Evolutionary conservation across 371 early-diverging fungal genomes (phyloP).

Genomic region (Saksenaea oblongispora): DNA sequence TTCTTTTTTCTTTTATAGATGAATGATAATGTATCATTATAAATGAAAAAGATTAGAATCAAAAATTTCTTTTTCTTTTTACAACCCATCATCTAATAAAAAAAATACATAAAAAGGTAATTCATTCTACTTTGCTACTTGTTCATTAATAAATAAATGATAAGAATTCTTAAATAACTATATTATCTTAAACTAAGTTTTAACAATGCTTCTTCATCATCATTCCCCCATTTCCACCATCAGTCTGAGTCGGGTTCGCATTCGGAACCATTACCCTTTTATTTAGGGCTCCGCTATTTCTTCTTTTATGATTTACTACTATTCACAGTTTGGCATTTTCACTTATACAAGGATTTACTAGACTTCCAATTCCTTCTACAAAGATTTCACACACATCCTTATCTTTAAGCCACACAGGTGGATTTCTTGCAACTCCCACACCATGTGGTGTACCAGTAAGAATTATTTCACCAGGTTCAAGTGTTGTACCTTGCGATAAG

Average conservation of each 20-base stretch:
- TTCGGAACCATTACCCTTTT: background rate
- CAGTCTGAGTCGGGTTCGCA: background rate
- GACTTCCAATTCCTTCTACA: conserved; percentile 57
- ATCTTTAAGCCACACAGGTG: conserved; percentile 55
- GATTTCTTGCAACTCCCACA: conserved; percentile 53
- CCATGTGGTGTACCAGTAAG: conserved; percentile 65
- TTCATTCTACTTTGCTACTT: too few species aligned
- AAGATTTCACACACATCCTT: conserved; percentile 52
- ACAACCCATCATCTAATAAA: background rate
- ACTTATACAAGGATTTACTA: conserved; percentile 47
- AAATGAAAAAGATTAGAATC: background rate
- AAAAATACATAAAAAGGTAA: background rate
- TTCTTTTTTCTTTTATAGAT: background rate
- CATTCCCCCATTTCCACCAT: background rate
- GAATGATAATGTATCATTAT: too few species aligned
- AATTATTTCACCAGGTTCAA: conserved; percentile 61
- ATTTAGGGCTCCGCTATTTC: background rate
- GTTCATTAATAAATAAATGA: too few species aligned
- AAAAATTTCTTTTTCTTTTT: background rate
- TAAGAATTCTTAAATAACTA: too few species aligned
- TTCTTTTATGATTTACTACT: conserved; percentile 2
- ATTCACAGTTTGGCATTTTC: conserved; percentile 9
- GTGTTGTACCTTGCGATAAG: conserved; percentile 60
- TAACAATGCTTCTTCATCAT: background rate
- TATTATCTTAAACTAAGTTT: too few species aligned